Evolutionary conservation across 805 yeast species (phyloP).

Genomic region (Hanseniaspora thailandica): DNA sequence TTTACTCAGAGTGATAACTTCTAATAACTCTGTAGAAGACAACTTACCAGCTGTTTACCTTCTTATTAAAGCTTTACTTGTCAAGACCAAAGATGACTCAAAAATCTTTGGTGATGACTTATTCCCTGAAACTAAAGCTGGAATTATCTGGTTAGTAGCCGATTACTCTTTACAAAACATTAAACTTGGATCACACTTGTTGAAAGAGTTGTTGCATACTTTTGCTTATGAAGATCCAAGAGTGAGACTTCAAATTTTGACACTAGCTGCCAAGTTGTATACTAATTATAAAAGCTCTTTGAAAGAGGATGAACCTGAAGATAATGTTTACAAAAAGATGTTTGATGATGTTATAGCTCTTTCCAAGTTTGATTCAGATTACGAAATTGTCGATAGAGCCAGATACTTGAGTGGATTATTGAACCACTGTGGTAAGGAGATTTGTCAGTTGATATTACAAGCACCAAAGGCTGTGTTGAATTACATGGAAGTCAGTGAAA

Average conservation of each 20-base stretch:
- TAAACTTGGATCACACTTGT: conserved; percentile 60
- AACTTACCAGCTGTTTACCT: conserved; percentile 46
- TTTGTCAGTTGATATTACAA: conserved; percentile 60
- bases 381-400: conserved; percentile 77
- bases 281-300: conserved; percentile 23
- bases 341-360: conserved; percentile 52
- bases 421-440: conserved; percentile 39
- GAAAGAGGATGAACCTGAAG: not conserved
- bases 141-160: conserved; percentile 84
- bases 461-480: conserved; percentile 62
- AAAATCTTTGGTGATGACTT: conserved; percentile 18
- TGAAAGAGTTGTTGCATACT: conserved; percentile 43
- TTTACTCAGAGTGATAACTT: conserved; percentile 61
- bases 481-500: conserved; percentile 15
- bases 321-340: conserved; percentile 32
- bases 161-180: conserved; percentile 48
- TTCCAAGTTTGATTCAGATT: conserved; percentile 59
- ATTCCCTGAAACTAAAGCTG: conserved; percentile 52
- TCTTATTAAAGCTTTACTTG: conserved; percentile 32
- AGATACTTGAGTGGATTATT: conserved; percentile 57
- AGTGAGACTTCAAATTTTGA: conserved; percentile 60
- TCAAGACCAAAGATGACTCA: not conserved
- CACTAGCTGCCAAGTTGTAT: conserved; percentile 59
- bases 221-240: conserved; percentile 45
- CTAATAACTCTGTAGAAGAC: conserved; percentile 39